These are phyloP conservation scores for Sugiyamaella xylanicola DNA, from an alignment of 1,139 yeast species.

Conservation along the genomic window DNA sequence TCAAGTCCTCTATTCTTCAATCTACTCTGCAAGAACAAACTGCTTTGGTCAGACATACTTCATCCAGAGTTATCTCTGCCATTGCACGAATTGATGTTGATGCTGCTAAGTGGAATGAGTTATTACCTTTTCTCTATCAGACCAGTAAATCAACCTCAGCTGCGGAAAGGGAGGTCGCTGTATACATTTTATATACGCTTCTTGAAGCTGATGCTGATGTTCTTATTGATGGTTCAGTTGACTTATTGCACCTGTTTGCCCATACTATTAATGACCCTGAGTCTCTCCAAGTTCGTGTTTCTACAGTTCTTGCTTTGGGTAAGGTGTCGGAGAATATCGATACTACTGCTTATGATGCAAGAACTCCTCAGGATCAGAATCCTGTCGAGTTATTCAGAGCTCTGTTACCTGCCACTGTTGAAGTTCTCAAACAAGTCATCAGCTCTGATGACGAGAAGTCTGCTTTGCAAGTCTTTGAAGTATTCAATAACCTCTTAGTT, in stretches of 20 bases:
- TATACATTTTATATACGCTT: conserved; percentile 74
- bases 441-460: conserved; percentile 68
- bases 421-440: conserved; percentile 76
- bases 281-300: conserved; percentile 73
- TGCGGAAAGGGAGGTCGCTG: conserved; percentile 78
- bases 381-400: conserved; percentile 63
- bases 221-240: conserved; percentile 61
- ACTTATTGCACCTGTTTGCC: conserved; percentile 69
- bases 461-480: conserved; percentile 78
- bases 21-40: conserved; percentile 66
- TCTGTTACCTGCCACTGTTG: conserved; percentile 78
- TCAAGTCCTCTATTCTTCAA: conserved; percentile 68
- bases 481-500: conserved; percentile 76
- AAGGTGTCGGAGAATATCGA: conserved; percentile 69
- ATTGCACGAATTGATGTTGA: conserved; percentile 78
- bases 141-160: conserved; percentile 63
- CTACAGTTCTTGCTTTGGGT: conserved; percentile 82
- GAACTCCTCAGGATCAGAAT: conserved; percentile 42
- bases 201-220: conserved; percentile 70
- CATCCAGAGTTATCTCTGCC: conserved; percentile 85
- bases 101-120: conserved; percentile 70
- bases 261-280: conserved; percentile 65
- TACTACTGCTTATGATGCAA: conserved; percentile 38
- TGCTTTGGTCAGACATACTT: conserved; percentile 80
- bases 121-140: conserved; percentile 68